phyloP scores from a whole-genome alignment of 163 green algal genomes.

The Chloromonas sp. region DNA sequence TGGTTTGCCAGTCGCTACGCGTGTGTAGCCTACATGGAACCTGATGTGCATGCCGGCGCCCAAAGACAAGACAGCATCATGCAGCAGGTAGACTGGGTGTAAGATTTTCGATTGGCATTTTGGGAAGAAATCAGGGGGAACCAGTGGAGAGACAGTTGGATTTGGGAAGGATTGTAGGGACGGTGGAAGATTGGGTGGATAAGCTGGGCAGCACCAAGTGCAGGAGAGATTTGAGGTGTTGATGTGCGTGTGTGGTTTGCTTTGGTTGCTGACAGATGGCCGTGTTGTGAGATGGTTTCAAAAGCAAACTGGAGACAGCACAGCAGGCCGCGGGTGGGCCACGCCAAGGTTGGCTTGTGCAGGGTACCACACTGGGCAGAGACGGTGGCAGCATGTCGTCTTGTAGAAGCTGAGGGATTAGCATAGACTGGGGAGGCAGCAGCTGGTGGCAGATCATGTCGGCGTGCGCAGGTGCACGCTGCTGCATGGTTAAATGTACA shows the following conservation, averaged over 20 bases:
- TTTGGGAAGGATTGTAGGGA: neutral
- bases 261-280: too few species aligned
- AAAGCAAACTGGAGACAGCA: too few species aligned
- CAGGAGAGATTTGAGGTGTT: too few species aligned
- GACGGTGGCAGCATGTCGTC: neutral
- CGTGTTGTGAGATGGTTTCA: too few species aligned
- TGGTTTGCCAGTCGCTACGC: slow-evolving; percentile 17
- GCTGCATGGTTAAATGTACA: neutral
- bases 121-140: neutral
- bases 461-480: neutral
- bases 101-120: neutral
- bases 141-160: neutral
- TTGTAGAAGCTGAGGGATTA: neutral
- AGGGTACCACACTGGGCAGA: too few species aligned
- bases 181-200: too few species aligned
- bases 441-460: too few species aligned
- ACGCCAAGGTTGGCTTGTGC: too few species aligned
- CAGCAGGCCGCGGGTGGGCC: too few species aligned
- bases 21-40: neutral
- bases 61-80: neutral
- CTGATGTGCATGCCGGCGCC: neutral
- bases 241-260: too few species aligned
- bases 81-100: neutral
- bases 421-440: neutral
- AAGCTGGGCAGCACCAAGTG: too few species aligned